Evolutionary conservation across 805 yeast species (phyloP).

Genomic region (Zygosaccharomyces bisporus): DNA sequence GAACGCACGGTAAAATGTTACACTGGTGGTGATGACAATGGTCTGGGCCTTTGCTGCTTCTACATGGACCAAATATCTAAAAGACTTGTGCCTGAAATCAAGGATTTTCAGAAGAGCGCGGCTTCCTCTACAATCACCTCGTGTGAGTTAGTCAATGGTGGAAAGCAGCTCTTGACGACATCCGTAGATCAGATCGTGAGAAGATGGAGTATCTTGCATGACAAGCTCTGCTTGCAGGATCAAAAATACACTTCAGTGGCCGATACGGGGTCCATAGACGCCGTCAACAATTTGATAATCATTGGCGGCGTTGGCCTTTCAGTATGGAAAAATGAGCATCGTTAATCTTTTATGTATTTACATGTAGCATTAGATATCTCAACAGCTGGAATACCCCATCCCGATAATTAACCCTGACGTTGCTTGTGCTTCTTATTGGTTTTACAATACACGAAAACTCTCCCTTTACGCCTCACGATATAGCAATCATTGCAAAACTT

Average conservation of each 20-base stretch:
- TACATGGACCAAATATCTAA: constrained; percentile 22
- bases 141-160: constrained; percentile 38
- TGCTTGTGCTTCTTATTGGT: constrained; percentile 91
- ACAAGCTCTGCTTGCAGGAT: constrained; percentile 33
- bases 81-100: constrained; percentile 24
- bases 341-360: constrained; percentile 8
- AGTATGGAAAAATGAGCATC: constrained; percentile 26
- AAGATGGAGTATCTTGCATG: constrained; percentile 49
- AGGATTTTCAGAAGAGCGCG: constrained; percentile 47
- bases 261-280: constrained; percentile 76
- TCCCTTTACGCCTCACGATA: constrained; percentile 90
- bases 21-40: constrained; percentile 95
- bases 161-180: constrained; percentile 47
- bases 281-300: constrained; percentile 37
- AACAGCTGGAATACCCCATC: constrained; percentile 4
- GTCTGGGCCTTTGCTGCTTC: constrained; percentile 46
- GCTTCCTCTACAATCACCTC: constrained; percentile 88
- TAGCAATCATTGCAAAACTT: constrained; percentile 90
- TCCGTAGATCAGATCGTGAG: constrained; percentile 82
- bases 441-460: constrained; percentile 90
- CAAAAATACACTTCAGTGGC: constrained; percentile 74
- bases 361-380: constrained; percentile 8
- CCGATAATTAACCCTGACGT: constrained; percentile 72
- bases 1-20: constrained; percentile 37
- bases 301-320: constrained; percentile 87